Evolutionary conservation across 2,329 filamentous ascomycete species (phyloP), one percentile per base, ranked within the genome.

Genomic region (Zymoseptoria tritici): DNA sequence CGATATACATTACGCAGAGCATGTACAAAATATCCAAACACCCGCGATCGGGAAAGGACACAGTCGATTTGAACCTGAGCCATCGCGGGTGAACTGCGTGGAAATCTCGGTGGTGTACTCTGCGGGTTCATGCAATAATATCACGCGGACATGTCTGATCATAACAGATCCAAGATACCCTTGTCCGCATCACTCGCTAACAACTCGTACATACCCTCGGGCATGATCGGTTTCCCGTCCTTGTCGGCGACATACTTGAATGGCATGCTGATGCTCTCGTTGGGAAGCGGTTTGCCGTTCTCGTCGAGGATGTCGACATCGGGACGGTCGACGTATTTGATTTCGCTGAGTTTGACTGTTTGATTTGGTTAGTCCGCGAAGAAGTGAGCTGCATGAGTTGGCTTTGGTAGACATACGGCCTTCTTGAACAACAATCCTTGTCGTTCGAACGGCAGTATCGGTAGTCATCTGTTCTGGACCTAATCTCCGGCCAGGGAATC

Each of bases 401-500:
- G 26, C 1, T 9, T 29, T 29, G 26, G 11, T n/a, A 52, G 19
- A 24, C 83, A 65, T 76, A 95, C 92, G 83, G 78, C 88, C 88
- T 65, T 92, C 85, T 70, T 96, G 89, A 9, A 92, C 86, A 5
- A 97, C 89, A 67, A 95, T 87, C 65, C 94, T 85, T 31, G 94
- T 97, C 52, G 97, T 93, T 66, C 94, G 84, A 55, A 97, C 94
- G 4, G 94, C 94, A 20, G 94, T 99, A 74, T 99, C 94, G 4
- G 94, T 99, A 2, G 94, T 97, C 93, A 99, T 97, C 76, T 99
- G 94, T 68, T 92, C 87, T 7, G 93, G 90, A 0, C 94, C 94
- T 29, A 99, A 80, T 60, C 94, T 83, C 57, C 94, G 86, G 60
- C 93, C 91, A 60, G 87, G 81, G 69, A 96, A 99, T 2, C 94